Conservation (phyloP, 2,329 filamentous ascomycete species). For the Stachybotrys echinatus region DNA sequence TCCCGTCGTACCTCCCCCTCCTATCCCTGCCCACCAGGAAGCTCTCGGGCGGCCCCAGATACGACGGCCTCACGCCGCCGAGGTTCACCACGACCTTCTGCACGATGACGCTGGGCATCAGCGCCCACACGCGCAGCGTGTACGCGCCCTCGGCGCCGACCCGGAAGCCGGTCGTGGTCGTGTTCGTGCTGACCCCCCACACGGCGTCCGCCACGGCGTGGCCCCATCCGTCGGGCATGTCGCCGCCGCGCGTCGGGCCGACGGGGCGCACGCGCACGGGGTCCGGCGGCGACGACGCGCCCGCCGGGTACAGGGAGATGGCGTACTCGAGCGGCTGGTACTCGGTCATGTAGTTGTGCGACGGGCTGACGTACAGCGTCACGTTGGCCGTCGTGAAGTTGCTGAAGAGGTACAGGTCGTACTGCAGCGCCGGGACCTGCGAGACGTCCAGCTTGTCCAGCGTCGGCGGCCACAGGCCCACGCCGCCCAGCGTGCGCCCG, state of each 20-base stretch:
- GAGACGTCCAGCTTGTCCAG: slow-evolving; percentile 42
- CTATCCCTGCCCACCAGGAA: slow-evolving; percentile 40
- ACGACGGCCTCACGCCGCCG: slow-evolving; percentile 48
- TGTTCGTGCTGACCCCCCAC: slow-evolving; percentile 39
- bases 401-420: slow-evolving; percentile 57
- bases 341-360: slow-evolving; percentile 47
- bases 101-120: slow-evolving; percentile 47
- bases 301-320: slow-evolving; percentile 38
- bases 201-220: slow-evolving; percentile 37
- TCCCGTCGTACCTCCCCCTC: slow-evolving; percentile 27
- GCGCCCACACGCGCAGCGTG: slow-evolving; percentile 43
- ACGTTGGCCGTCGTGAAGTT: slow-evolving; percentile 36
- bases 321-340: slow-evolving; percentile 44
- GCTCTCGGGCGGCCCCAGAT: slow-evolving; percentile 53
- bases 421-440: slow-evolving; percentile 51
- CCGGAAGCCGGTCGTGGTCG: slow-evolving; percentile 38
- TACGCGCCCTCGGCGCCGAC: slow-evolving; percentile 38
- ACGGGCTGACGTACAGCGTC: slow-evolving; percentile 46
- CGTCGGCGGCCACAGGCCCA: slow-evolving; percentile 49
- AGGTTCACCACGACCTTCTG: slow-evolving; percentile 53
- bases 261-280: slow-evolving; percentile 34
- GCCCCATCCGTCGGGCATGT: slow-evolving; percentile 36
- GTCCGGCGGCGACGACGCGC: slow-evolving; percentile 18
- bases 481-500: slow-evolving; percentile 53
- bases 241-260: slow-evolving; percentile 30